phyloP scores from a whole-genome alignment of 495 filamentous ascomycete species.

The Podospora appendiculata region DNA sequence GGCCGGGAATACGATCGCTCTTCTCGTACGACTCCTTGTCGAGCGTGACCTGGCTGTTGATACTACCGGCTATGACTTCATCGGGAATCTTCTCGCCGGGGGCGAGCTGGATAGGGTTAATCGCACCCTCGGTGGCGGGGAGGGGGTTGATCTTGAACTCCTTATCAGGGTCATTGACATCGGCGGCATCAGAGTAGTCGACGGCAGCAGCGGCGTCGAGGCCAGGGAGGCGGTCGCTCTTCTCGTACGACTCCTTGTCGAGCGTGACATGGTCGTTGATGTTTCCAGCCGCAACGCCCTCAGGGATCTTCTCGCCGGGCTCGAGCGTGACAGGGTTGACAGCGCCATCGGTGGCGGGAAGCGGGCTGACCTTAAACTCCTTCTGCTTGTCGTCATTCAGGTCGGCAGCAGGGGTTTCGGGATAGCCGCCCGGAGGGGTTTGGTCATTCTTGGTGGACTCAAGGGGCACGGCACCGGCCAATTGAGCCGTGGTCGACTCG shows the following conservation, averaged over 20 bases:
- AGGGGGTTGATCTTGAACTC: conserved; percentile 63
- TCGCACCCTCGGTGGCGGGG: conserved; percentile 66
- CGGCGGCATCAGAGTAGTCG: too few relatives aligned
- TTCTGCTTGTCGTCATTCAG: conserved; percentile 21
- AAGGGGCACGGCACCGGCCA: conserved; percentile 62
- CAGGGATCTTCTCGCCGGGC: conserved; percentile 75
- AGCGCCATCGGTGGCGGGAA: conserved; percentile 68
- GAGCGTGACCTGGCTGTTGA: conserved; percentile 56
- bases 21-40: conserved; percentile 82
- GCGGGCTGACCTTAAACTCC: conserved; percentile 57
- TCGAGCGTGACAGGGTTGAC: conserved; percentile 74
- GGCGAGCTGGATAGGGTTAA: conserved; percentile 74
- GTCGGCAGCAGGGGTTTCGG: conserved; percentile 58
- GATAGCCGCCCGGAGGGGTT: conserved; percentile 62
- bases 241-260: conserved; percentile 79
- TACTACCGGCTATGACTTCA: conserved; percentile 43
- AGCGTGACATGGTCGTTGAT: conserved; percentile 56
- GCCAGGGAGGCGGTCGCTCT: conserved; percentile 46
- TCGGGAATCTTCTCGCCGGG: conserved; percentile 74
- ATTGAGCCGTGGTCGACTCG: conserved; percentile 62
- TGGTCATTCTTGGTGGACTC: conserved; percentile 24
- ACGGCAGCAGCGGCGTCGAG: conserved; percentile 6
- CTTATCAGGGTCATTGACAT: conserved; percentile 10
- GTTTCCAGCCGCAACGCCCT: conserved; percentile 45
- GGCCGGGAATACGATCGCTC: conserved; percentile 49